Conservation (phyloP, 345 rosid species). For the Pistacia vera region DNA sequence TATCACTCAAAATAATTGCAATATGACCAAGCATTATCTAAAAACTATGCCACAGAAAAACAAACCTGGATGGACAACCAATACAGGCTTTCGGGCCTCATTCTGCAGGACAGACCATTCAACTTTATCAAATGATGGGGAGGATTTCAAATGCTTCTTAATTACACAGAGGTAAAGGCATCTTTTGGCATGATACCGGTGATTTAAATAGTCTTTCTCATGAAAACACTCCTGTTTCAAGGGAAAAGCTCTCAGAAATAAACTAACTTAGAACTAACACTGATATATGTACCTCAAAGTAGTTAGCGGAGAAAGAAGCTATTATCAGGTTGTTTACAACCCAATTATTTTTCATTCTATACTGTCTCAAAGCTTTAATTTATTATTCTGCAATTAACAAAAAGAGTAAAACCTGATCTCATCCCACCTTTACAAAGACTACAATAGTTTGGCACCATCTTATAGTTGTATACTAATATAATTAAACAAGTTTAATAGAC, state of each 20-base stretch:
- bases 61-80: constrained; percentile 78
- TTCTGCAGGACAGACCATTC: constrained; percentile 82
- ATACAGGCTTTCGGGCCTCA: constrained; percentile 88
- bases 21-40: not conserved
- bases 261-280: not conserved
- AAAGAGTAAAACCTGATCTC: not conserved
- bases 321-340: not conserved
- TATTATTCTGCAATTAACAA: not conserved
- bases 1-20: constrained; percentile 1
- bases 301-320: not conserved
- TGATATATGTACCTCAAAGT: not conserved
- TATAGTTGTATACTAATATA: too few relatives aligned
- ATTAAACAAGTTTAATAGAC: too few relatives aligned
- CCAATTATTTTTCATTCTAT: not conserved
- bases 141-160: constrained; percentile 59
- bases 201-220: constrained; percentile 84
- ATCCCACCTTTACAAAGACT: not conserved
- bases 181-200: constrained; percentile 90
- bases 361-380: not conserved
- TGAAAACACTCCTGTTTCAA: constrained; percentile 77
- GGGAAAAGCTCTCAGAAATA: constrained; percentile 1
- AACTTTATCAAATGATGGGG: constrained; percentile 53
- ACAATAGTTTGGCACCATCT: too few relatives aligned
- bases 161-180: constrained; percentile 76
- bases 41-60: constrained; percentile 1